Conservation (phyloP, 768 basidiomycete genomes). For the Trichaptum fuscoviolaceum region DNA sequence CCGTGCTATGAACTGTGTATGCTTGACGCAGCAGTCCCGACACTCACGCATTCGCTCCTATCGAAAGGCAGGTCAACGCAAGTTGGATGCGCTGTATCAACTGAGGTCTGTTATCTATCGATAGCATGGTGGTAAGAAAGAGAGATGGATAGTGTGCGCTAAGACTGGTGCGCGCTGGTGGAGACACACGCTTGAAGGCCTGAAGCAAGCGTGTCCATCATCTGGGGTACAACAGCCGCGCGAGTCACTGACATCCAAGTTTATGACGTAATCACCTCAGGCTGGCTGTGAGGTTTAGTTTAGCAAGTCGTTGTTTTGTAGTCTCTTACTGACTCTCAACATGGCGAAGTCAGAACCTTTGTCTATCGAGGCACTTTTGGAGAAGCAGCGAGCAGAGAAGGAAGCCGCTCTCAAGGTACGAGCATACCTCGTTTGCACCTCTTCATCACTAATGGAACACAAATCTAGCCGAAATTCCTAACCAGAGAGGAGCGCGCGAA, state of each 20-base stretch:
- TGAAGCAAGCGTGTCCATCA: neutral
- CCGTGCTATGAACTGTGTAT: slow-evolving; percentile 11
- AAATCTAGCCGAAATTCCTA: slow-evolving; percentile 81
- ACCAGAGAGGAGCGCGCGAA: slow-evolving; percentile 88
- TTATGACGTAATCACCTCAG: neutral
- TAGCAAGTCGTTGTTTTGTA: neutral
- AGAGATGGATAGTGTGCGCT: neutral
- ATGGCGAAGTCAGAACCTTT: slow-evolving; percentile 65
- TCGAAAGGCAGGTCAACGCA: slow-evolving; percentile 42
- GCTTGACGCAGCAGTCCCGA: neutral
- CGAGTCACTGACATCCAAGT: neutral
- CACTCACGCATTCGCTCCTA: slow-evolving; percentile 60
- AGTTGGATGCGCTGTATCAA: slow-evolving; percentile 16
- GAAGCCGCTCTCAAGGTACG: slow-evolving; percentile 85
- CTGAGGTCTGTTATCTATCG: neutral
- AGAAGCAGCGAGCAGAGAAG: slow-evolving; percentile 83
- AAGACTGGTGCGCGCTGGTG: neutral
- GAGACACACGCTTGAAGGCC: neutral
- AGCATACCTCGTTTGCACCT: slow-evolving; percentile 7
- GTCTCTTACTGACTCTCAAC: slow-evolving; percentile 13
- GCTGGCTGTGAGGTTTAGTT: neutral
- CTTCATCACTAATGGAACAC: slow-evolving; percentile 4
- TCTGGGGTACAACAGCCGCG: neutral
- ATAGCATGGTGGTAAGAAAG: neutral
- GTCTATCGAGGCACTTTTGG: slow-evolving; percentile 82